phyloP scores from a whole-genome alignment of 2,329 filamentous ascomycete genomes.

The Chaetomium olivaceum region DNA sequence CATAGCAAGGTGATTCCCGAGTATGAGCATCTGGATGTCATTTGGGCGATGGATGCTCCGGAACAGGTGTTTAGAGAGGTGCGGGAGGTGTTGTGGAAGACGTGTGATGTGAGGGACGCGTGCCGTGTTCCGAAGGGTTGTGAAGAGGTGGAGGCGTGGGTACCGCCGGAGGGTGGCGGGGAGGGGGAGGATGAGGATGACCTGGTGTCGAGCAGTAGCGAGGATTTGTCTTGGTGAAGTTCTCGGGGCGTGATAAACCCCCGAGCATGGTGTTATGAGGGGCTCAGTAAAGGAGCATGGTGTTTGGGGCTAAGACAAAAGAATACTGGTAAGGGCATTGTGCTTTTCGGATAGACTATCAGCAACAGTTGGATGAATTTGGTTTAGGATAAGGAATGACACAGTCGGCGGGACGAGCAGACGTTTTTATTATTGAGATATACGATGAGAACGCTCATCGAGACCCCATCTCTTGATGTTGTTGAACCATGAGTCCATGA shows the following conservation, averaged over 20 bases:
- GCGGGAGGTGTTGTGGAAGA: constrained; percentile 81
- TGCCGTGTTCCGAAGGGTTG: constrained; percentile 69
- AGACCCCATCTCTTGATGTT: background rate
- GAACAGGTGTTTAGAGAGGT: constrained; percentile 82
- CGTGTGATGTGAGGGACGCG: constrained; percentile 54
- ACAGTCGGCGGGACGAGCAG: background rate
- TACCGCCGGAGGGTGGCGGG: constrained; percentile 27
- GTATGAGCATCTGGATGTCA: constrained; percentile 91
- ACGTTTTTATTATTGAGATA: background rate
- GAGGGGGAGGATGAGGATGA: constrained; percentile 25
- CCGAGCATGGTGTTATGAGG: background rate
- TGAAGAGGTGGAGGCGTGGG: constrained; percentile 50
- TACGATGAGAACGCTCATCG: background rate
- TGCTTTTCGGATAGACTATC: background rate
- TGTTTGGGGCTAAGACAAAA: background rate
- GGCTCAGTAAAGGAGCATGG: too few species aligned
- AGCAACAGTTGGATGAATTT: background rate
- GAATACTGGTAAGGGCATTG: background rate
- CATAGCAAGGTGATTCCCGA: constrained; percentile 80
- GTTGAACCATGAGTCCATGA: background rate
- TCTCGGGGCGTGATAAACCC: background rate
- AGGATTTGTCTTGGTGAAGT: constrained; percentile 26
- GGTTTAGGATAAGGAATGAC: background rate
- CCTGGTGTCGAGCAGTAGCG: constrained; percentile 36
- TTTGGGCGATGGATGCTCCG: constrained; percentile 89